These are phyloP conservation scores for Cryphonectria naterciae DNA, from an alignment of 2,329 filamentous ascomycete species.

Conservation along the genomic window DNA sequence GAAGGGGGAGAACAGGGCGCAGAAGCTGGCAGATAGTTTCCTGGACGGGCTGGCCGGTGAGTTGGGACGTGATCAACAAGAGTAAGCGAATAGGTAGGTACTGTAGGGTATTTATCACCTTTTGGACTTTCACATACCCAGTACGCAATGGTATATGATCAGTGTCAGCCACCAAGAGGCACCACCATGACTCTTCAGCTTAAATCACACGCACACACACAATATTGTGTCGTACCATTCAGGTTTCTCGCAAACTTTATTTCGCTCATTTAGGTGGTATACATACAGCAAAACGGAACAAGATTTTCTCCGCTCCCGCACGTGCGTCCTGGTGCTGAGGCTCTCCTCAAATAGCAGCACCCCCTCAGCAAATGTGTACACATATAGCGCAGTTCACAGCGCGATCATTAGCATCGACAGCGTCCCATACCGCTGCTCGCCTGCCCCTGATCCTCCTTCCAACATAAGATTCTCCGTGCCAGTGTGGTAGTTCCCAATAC, in stretches of 20 bases:
- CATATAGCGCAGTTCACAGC: neutral
- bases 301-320: neutral
- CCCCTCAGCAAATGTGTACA: neutral
- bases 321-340: neutral
- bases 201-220: neutral
- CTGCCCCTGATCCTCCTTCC: neutral
- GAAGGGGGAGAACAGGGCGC: slow-evolving; percentile 63
- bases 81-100: neutral
- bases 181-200: neutral
- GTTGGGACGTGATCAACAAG: slow-evolving; percentile 30
- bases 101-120: neutral
- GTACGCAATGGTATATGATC: neutral
- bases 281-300: slow-evolving; percentile 1
- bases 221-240: neutral
- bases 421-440: neutral
- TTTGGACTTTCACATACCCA: neutral
- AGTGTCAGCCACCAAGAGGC: neutral
- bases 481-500: neutral
- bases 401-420: neutral
- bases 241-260: neutral
- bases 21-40: slow-evolving; percentile 74
- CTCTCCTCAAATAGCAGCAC: neutral
- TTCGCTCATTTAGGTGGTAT: slow-evolving; percentile 2
- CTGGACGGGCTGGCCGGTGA: slow-evolving; percentile 59
- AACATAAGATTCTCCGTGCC: neutral